phyloP scores from a whole-genome alignment of 1,284 basidiomycete species.

The Trametes sp. region DNA sequence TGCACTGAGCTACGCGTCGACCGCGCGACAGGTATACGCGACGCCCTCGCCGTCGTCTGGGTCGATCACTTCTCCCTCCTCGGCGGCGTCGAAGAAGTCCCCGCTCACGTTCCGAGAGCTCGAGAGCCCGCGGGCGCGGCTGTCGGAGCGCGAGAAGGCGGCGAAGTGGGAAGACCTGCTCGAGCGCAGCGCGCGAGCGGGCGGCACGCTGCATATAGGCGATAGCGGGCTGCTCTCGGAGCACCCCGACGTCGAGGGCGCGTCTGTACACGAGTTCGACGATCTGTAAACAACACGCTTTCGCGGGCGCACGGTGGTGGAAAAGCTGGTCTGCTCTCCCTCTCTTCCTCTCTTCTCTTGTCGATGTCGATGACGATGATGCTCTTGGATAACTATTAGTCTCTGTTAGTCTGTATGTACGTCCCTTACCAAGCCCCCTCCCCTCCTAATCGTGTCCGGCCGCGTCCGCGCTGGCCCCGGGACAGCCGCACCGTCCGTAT shows the following conservation, averaged over 20 bases:
- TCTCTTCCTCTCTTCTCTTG: no score
- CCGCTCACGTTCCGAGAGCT: conserved; percentile 61
- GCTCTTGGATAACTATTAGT: conserved; percentile 29
- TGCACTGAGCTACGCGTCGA: conserved; percentile 43
- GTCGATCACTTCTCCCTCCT: conserved; percentile 29
- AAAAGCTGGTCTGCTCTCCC: no score
- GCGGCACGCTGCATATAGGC: conserved; percentile 70
- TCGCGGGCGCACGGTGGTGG: not conserved
- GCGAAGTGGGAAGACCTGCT: conserved; percentile 74
- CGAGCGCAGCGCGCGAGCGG: conserved; percentile 66
- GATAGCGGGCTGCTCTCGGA: conserved; percentile 54
- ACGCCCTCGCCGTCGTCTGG: conserved; percentile 29
- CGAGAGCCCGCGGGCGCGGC: conserved; percentile 42
- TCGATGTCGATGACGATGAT: conserved; percentile 1
- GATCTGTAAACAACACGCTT: not conserved
- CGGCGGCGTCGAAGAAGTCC: conserved; percentile 35
- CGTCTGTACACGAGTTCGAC: not conserved
- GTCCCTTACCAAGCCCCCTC: not conserved
- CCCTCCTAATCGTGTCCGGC: conserved; percentile 15
- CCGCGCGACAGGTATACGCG: conserved; percentile 33
- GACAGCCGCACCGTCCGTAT: conserved; percentile 8
- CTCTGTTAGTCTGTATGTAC: conserved; percentile 11
- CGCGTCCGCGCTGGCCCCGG: not conserved
- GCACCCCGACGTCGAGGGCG: conserved; percentile 24
- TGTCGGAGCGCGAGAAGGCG: conserved; percentile 73